Base-by-base conservation (phyloP, 2,329 filamentous ascomycete species). In the Aspergillus persii region DNA sequence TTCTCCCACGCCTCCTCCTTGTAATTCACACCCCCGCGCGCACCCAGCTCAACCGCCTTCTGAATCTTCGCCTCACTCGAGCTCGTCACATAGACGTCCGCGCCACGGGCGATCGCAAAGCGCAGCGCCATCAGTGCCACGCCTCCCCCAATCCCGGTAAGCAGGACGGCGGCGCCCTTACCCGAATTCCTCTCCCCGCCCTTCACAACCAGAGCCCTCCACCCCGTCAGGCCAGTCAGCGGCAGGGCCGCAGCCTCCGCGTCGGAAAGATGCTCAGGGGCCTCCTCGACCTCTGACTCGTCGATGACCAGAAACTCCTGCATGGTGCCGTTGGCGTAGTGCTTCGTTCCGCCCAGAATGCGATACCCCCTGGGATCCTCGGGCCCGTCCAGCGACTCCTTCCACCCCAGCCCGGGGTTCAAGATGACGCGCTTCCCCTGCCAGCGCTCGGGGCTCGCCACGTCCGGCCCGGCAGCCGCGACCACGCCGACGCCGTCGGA, bases 131-230 rank as follows among this genome's bases (percentile, higher is more conserved):
- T 88, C 57, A 97, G 79, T 36, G 94, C 94, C 1, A 97, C 94
- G 48, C 94, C 94, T 39, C 94, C 94, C 0, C 94, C 94, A 74
- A 98, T 96, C 0, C 94, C 94, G 4, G 94, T 97, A 47, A 98
- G 78, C 33, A 98, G 79, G 3, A 98, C 81, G 70, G 96, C 96
- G 61, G 84, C 79, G 2, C 91, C 91, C 0, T 74, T 66, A 4
- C 71, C 65, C 15, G 77, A 73, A 57, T 80, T 80, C 50, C 77
- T 75, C 64, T 88, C 86, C 4, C 83, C 84, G 52, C 84, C 87
- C 81, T 98, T 98, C 6, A 85, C 89, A 54, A 95, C 85, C 48
- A 96, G 79, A 0, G 93, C 94, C 49, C 95, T 82, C 92, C 92
- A 98, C 6, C 85, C 94, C 1, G 94, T 98, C 61, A 97, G 72